A percentile compares a stretch with the other conserved stretches of the same genome.
These are phyloP conservation scores for Furcasterigmium sp. DNA, from an alignment of 2,329 filamentous ascomycete species.

Conservation along the genomic window DNA sequence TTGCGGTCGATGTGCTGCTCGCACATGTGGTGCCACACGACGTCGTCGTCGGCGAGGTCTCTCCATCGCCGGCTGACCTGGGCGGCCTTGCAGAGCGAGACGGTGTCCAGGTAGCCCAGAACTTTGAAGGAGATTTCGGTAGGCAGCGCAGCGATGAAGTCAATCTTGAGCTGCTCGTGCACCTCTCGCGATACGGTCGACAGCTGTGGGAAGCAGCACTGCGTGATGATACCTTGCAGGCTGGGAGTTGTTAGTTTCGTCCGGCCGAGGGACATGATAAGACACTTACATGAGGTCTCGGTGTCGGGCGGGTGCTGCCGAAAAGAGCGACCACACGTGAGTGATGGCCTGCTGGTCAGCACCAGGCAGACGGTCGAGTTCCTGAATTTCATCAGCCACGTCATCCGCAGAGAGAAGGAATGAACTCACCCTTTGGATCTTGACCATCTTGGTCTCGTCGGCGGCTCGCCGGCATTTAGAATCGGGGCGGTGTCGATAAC, in stretches of 20 bases:
- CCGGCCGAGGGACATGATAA: too few species aligned
- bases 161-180: conserved; percentile 93
- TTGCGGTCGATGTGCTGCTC: conserved; percentile 69
- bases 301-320: conserved; percentile 87
- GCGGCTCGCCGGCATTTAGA: conserved; percentile 89
- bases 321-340: conserved; percentile 97
- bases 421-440: conserved; percentile 72
- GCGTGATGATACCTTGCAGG: conserved; percentile 87
- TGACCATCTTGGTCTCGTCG: conserved; percentile 94
- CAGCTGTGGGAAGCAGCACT: conserved; percentile 96
- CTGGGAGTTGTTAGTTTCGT: not conserved
- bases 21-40: conserved; percentile 95
- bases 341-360: conserved; percentile 92
- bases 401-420: not conserved
- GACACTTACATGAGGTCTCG: conserved; percentile 72
- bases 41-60: conserved; percentile 88
- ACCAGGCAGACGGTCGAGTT: conserved; percentile 74
- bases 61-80: conserved; percentile 90
- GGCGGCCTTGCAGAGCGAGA: conserved; percentile 90
- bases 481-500: conserved; percentile 91
- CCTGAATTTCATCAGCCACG: conserved; percentile 39
- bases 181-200: conserved; percentile 89
- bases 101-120: conserved; percentile 85
- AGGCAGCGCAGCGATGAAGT: conserved; percentile 86
- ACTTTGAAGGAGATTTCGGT: conserved; percentile 91